Evolutionary conservation across 2,329 filamentous ascomycete species (phyloP).

Genomic region (Phoma sp.): DNA sequence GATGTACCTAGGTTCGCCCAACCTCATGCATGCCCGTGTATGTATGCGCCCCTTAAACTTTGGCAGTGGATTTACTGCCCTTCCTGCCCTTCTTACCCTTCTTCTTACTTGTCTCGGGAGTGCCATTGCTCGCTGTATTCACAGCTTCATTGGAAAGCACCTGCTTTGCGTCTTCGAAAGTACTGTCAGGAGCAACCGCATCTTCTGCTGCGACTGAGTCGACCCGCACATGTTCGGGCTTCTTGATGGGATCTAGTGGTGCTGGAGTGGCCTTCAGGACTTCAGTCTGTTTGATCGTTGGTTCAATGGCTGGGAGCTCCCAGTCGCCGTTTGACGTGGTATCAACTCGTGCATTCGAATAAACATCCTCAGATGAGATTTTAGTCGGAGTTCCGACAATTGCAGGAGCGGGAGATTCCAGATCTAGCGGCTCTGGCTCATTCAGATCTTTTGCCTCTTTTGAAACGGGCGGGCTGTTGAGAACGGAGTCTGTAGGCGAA

Average conservation of each 20-base stretch:
- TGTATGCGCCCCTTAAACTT: neutral
- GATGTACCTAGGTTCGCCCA: no score
- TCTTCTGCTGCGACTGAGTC: conserved; percentile 7
- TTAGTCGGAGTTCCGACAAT: neutral
- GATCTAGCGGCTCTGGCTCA: neutral
- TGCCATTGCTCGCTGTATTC: neutral
- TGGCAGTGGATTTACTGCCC: conserved; percentile 5
- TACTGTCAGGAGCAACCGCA: neutral
- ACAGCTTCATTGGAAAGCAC: neutral
- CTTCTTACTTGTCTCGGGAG: conserved; percentile 1
- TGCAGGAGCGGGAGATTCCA: neutral
- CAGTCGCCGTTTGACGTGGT: neutral
- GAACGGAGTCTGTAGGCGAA: conserved; percentile 6
- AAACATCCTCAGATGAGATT: neutral
- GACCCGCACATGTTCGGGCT: neutral
- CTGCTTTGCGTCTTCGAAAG: neutral
- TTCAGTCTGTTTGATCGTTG: neutral
- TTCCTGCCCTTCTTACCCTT: conserved; percentile 13
- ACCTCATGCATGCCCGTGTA: no score
- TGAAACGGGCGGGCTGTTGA: neutral
- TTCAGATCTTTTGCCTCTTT: neutral
- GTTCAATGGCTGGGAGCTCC: conserved; percentile 8
- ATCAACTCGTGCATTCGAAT: neutral
- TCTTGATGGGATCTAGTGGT: neutral
- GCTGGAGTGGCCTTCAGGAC: neutral